Percentiles rank a stretch among this genome's conserved stretches.
Evolutionary conservation across 164 flowering plant species (phyloP).

Genomic region (Umbilicus rupestris): DNA sequence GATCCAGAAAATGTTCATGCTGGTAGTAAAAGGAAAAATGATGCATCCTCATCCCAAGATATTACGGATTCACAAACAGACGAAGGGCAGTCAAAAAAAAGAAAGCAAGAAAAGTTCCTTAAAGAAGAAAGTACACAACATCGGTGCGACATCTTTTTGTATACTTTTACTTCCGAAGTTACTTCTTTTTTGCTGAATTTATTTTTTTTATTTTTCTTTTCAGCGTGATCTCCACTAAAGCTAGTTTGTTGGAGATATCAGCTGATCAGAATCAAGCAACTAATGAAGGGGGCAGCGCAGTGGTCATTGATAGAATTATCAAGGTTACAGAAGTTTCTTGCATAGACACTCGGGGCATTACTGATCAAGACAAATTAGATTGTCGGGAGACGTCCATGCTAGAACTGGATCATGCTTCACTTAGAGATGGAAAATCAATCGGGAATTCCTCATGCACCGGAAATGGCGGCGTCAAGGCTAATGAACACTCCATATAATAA

Average conservation of each 20-base stretch:
- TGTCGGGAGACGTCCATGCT: conserved; percentile 11
- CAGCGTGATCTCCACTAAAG: conserved; percentile 24
- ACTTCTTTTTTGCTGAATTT: conserved; percentile 1
- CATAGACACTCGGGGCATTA: conserved; percentile 11
- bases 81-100: conserved; percentile 36
- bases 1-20: conserved; percentile 16
- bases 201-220: conserved; percentile 8
- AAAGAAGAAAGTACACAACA: conserved; percentile 7
- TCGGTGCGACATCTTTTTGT: not conserved
- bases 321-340: conserved; percentile 24
- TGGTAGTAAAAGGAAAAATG: conserved; percentile 39
- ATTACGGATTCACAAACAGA: conserved; percentile 16
- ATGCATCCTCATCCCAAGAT: conserved; percentile 14
- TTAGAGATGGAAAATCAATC: conserved; percentile 15
- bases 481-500: conserved; percentile 12
- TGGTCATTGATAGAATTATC: conserved; percentile 22
- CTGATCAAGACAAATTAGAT: conserved; percentile 12
- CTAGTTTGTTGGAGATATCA: conserved; percentile 17
- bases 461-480: conserved; percentile 15
- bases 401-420: conserved; percentile 14
- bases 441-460: conserved; percentile 15
- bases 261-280: conserved; percentile 18
- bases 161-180: not conserved
- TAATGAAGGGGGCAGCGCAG: conserved; percentile 19
- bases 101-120: conserved; percentile 26